Evolutionary conservation across 164 flowering plant species (phyloP), one percentile per base, ranked within the genome.

Genomic region (Tetrastigma voinierianum): DNA sequence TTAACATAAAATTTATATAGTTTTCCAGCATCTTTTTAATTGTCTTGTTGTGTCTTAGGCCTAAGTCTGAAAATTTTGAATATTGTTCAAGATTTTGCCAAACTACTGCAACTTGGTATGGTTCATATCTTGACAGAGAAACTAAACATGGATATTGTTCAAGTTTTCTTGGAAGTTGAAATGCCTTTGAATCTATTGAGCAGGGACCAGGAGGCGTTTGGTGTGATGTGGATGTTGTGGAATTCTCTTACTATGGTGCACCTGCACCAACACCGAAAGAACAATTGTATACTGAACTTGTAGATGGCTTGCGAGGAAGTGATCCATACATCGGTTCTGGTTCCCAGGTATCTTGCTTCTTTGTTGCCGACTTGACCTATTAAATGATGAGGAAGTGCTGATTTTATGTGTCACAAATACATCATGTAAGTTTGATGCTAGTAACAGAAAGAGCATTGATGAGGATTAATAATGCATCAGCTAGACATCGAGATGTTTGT

Each of bases 221-320:
- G 98, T 93, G 98, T 78, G 98, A 90, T 73, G 91, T 93, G 58
- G 98, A 93, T 70, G 98, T 93, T 78, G 98, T 93, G 71, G 98
- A 93, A 70, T 93, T 93, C 74, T 82, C 91, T 1, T 93, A 93
- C 69, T 89, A 71, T 75, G 98, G 98, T 69, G 95, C 91, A 61
- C 98, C 98, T 25, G 95, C 98, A 19, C 76, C 86, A 66, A 86
- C 89, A 43, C 96, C 96, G 1, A 93, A 87, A 71, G 98, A 93
- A 72, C 90, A 92, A 65, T 45, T 89, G 46, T 90, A 89, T 66
- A 85, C 87, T 49, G 95, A 93, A 73, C 88, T 93, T 78, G 96
- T 86, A 6, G 98, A 93, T 89, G 95, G 93, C 65, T 84, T 93
- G 70, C 82, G 93, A 56, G 98, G 98, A 73, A 85, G 91, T 79